These are phyloP conservation scores for Pseudotulostoma volvatum DNA, from an alignment of 495 filamentous ascomycete species.

Conservation along the genomic window DNA sequence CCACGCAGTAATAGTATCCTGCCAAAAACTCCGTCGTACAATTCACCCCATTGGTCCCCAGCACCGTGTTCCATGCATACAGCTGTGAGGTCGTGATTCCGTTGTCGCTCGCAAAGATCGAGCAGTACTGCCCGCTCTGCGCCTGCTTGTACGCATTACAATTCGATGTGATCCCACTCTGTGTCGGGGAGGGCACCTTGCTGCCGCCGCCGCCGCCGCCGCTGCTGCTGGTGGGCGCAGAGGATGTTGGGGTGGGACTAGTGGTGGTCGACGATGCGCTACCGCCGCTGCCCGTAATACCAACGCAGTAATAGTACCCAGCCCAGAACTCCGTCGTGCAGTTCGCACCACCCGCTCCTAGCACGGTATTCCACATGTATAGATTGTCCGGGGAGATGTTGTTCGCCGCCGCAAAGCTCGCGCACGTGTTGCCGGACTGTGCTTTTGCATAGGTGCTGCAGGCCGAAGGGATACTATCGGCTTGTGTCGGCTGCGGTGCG, in stretches of 20 bases:
- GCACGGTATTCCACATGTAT: slow-evolving; percentile 8
- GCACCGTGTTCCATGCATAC: slow-evolving; percentile 8
- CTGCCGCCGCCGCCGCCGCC: not conserved
- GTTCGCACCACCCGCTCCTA: too few relatives aligned
- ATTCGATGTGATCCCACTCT: slow-evolving; percentile 17
- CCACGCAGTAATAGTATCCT: too few relatives aligned
- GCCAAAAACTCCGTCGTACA: too few relatives aligned
- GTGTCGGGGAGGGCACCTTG: slow-evolving; percentile 22
- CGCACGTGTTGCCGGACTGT: slow-evolving; percentile 17
- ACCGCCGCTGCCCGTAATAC: too few relatives aligned
- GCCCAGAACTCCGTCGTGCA: too few relatives aligned
- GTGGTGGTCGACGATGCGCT: not conserved
- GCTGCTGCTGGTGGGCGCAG: not conserved
- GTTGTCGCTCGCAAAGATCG: not conserved
- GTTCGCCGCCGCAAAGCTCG: not conserved
- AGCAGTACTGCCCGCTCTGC: slow-evolving; percentile 18
- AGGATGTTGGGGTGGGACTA: not conserved
- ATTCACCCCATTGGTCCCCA: too few relatives aligned
- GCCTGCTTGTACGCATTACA: slow-evolving; percentile 43
- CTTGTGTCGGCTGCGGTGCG: too few relatives aligned
- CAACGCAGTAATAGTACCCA: too few relatives aligned
- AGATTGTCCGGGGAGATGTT: slow-evolving; percentile 3
- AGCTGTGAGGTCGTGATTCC: slow-evolving; percentile 2
- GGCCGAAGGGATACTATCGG: slow-evolving; percentile 20
- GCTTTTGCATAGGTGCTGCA: slow-evolving; percentile 42